A percentile compares a stretch with the other conserved stretches of the same genome.
These are phyloP conservation scores for Barnettozyma salicaria DNA, from an alignment of 805 yeast genomes.

Conservation along the genomic window DNA sequence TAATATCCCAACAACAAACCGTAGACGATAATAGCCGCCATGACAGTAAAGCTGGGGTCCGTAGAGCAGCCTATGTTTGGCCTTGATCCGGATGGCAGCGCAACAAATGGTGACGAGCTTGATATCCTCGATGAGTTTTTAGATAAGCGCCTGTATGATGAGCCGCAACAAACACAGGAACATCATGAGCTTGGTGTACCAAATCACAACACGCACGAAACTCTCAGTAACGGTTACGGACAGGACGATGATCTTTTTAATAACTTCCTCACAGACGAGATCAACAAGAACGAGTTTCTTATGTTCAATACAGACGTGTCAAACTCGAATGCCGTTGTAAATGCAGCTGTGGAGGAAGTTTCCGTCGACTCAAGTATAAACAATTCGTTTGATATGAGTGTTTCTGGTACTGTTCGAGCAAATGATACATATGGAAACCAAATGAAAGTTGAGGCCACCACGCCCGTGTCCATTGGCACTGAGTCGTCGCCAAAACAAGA, in stretches of 20 bases:
- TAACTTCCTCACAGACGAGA: conserved; percentile 23
- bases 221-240: neutral
- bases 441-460: conserved; percentile 10
- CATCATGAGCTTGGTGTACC: conserved; percentile 3
- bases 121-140: conserved; percentile 48
- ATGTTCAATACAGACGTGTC: conserved; percentile 12
- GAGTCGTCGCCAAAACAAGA: conserved; percentile 11
- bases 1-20: neutral
- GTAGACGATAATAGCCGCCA: neutral
- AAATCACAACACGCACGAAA: no score
- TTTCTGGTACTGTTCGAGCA: neutral
- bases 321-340: conserved; percentile 1
- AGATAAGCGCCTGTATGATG: conserved; percentile 24
- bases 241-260: conserved; percentile 23
- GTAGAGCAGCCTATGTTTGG: conserved; percentile 10
- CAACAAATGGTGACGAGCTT: conserved; percentile 23
- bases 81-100: conserved; percentile 1
- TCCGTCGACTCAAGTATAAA: neutral
- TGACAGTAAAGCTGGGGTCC: conserved; percentile 22
- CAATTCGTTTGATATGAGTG: neutral
- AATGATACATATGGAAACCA: no score
- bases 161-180: conserved; percentile 7
- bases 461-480: conserved; percentile 15
- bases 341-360: neutral
- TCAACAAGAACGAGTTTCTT: conserved; percentile 21